Conservation (phyloP, 805 yeast genomes). For the Saturnispora besseyi region DNA sequence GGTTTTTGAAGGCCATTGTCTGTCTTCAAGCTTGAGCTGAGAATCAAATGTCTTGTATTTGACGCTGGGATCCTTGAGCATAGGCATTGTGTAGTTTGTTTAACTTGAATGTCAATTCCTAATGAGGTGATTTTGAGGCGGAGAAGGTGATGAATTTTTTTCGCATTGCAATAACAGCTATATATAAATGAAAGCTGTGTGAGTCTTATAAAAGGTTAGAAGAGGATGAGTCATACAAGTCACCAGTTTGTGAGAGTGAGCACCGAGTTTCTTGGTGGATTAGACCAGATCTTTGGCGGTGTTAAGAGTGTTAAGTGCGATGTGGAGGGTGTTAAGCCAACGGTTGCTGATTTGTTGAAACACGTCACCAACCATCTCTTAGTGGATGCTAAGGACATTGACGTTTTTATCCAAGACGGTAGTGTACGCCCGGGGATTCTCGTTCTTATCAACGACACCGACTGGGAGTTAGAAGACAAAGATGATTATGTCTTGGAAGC, state of each 20-base stretch:
- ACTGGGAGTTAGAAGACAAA: conserved; percentile 93
- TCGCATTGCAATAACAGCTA: too few relatives aligned
- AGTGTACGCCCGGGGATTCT: conserved; percentile 86
- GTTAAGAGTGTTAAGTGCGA: conserved; percentile 41
- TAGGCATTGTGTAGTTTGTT: conserved; percentile 15
- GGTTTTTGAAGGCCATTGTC: conserved; percentile 62
- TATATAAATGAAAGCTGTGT: neutral
- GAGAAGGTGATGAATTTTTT: neutral
- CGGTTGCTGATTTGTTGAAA: conserved; percentile 43
- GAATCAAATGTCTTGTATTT: conserved; percentile 55
- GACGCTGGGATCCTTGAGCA: conserved; percentile 50
- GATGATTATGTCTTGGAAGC: conserved; percentile 68
- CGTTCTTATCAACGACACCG: conserved; percentile 86
- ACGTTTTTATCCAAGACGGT: conserved; percentile 74
- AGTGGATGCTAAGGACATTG: conserved; percentile 51
- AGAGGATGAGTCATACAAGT: conserved; percentile 1
- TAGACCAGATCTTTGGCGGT: conserved; percentile 67
- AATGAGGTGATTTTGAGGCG: neutral
- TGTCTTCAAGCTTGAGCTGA: conserved; percentile 42
- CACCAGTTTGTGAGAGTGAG: conserved; percentile 26
- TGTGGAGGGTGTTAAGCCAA: conserved; percentile 27
- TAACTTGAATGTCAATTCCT: neutral
- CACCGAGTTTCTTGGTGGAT: conserved; percentile 60
- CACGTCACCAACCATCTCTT: conserved; percentile 48
- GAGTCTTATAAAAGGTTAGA: neutral